Evolutionary conservation across 805 yeast species (phyloP).

Genomic region (Wickerhamia fluorescens): DNA sequence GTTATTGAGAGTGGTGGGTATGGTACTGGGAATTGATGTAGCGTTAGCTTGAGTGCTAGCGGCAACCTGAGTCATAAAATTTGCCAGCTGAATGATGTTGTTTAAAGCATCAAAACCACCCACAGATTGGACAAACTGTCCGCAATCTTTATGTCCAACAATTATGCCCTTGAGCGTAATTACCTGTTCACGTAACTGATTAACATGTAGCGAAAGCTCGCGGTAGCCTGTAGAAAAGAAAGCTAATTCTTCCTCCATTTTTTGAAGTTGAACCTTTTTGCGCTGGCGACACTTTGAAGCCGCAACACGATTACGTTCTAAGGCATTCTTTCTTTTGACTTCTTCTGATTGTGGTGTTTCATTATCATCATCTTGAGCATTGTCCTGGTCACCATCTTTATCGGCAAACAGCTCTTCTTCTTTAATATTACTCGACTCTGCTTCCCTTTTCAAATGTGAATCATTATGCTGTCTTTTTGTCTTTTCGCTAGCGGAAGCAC

Average conservation of each 20-base stretch:
- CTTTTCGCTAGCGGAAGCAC: too few species aligned
- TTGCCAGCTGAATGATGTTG: conserved; percentile 31
- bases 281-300: conserved; percentile 94
- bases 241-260: conserved; percentile 73
- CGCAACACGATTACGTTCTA: conserved; percentile 91
- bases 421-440: conserved; percentile 6
- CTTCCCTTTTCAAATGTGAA: too few species aligned
- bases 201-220: conserved; percentile 51
- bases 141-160: conserved; percentile 45
- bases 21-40: conserved; percentile 30
- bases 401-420: conserved; percentile 4
- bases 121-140: conserved; percentile 30
- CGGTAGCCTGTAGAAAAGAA: conserved; percentile 67
- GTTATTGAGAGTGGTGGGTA: conserved; percentile 32
- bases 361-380: conserved; percentile 5
- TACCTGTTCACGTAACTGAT: conserved; percentile 53
- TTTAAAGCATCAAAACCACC: conserved; percentile 43
- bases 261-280: conserved; percentile 79
- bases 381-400: conserved; percentile 1
- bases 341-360: conserved; percentile 15
- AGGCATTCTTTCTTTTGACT: conserved; percentile 59
- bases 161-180: conserved; percentile 41
- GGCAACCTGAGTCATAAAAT: conserved; percentile 13
- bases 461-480: too few species aligned
- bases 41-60: conserved; percentile 12